These are phyloP conservation scores for Clonostachys rhizophaga DNA, from an alignment of 2,329 filamentous ascomycete species.

Conservation along the genomic window DNA sequence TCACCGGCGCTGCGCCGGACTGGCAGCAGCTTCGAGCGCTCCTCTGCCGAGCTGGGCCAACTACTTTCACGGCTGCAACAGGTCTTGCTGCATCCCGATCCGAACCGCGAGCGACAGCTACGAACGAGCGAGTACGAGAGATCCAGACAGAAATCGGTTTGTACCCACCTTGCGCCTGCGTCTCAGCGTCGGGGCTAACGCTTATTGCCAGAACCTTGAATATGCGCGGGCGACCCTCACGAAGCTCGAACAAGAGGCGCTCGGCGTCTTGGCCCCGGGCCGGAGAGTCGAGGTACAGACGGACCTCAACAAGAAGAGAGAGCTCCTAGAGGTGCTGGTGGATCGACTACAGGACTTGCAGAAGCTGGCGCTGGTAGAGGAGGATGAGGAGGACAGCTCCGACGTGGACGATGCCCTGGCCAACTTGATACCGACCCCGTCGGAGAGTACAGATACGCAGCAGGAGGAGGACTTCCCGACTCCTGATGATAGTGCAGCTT, in stretches of 20 bases:
- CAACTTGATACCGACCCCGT: constrained; percentile 49
- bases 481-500: constrained; percentile 20
- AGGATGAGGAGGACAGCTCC: constrained; percentile 24
- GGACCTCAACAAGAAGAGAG: constrained; percentile 61
- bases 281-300: constrained; percentile 57
- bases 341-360: constrained; percentile 65
- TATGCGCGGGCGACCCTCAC: constrained; percentile 66
- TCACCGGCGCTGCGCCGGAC: background rate
- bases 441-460: constrained; percentile 37
- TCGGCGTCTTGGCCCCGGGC: constrained; percentile 50
- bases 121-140: constrained; percentile 63
- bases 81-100: constrained; percentile 57
- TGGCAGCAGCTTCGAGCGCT: constrained; percentile 11
- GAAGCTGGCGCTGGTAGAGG: constrained; percentile 42
- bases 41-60: constrained; percentile 50
- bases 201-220: constrained; percentile 56
- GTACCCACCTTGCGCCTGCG: background rate
- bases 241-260: constrained; percentile 65
- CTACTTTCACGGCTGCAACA: constrained; percentile 63
- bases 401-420: constrained; percentile 55
- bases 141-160: constrained; percentile 30
- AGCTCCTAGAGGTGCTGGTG: constrained; percentile 59
- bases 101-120: constrained; percentile 52
- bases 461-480: background rate
- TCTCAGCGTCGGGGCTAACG: constrained; percentile 40